Conservation (phyloP, 768 basidiomycete genomes). For the Wakefieldia striispora region DNA sequence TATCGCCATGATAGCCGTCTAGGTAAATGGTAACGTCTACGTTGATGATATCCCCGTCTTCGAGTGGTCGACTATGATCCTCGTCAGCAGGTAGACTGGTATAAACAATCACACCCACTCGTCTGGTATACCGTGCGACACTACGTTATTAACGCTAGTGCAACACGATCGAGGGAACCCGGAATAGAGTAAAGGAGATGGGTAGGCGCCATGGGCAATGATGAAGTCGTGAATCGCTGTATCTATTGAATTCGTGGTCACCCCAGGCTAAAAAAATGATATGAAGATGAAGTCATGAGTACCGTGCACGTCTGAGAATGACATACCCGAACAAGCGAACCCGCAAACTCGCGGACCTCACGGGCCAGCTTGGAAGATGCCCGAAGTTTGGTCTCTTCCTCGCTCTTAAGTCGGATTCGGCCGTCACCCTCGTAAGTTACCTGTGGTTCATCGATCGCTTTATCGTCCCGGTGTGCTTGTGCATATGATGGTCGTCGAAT, state of each 20-base stretch:
- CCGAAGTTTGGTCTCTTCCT: slow-evolving; percentile 51
- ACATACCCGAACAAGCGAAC: slow-evolving; percentile 50
- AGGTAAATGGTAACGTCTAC: slow-evolving; percentile 84
- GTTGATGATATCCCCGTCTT: slow-evolving; percentile 85
- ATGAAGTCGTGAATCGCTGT: slow-evolving; percentile 70
- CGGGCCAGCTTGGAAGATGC: slow-evolving; percentile 56
- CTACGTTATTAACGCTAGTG: slow-evolving; percentile 81
- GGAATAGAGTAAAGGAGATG: slow-evolving; percentile 77
- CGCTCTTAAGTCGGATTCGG: slow-evolving; percentile 49
- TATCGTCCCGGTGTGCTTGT: slow-evolving; percentile 8
- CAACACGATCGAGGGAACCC: slow-evolving; percentile 52
- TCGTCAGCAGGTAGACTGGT: too few species aligned
- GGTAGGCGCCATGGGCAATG: slow-evolving; percentile 69
- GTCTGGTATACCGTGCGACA: slow-evolving; percentile 90
- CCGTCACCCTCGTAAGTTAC: slow-evolving; percentile 26
- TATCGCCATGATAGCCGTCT: slow-evolving; percentile 89
- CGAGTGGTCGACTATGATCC: slow-evolving; percentile 62
- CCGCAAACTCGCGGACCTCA: slow-evolving; percentile 53
- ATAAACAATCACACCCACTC: slow-evolving; percentile 51
- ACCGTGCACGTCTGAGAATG: not conserved
- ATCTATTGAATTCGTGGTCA: slow-evolving; percentile 78
- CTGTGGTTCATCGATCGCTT: not conserved
- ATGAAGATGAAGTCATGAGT: not conserved
- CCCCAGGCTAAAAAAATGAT: slow-evolving; percentile 48
- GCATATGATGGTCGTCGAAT: slow-evolving; percentile 59